A percentile compares a stretch with the other conserved stretches of the same genome.
Evolutionary conservation across 2,329 filamentous ascomycete genomes (phyloP).

Genomic region (Nothophoma quercina): DNA sequence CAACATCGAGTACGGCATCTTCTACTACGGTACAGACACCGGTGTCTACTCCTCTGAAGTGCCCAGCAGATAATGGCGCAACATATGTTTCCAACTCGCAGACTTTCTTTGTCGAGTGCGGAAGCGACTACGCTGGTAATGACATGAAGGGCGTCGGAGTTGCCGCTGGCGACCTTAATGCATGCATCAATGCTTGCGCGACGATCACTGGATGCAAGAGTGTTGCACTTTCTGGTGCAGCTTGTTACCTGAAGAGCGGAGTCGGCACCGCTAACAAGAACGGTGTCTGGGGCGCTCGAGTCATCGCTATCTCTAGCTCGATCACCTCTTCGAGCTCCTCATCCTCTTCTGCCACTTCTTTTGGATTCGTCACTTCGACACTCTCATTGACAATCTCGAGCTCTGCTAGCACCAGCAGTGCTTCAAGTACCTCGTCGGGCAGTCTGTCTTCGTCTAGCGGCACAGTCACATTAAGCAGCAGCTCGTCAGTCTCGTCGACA

Average conservation of each 20-base stretch:
- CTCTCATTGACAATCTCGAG: not conserved
- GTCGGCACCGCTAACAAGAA: slow-evolving; percentile 1
- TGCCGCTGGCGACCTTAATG: not conserved
- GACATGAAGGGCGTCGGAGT: slow-evolving; percentile 5
- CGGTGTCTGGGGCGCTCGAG: slow-evolving; percentile 6
- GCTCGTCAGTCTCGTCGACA: not conserved
- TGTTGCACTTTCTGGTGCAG: slow-evolving; percentile 10
- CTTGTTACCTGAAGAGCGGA: slow-evolving; percentile 9
- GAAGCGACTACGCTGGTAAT: slow-evolving; percentile 7
- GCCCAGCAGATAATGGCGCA: not conserved
- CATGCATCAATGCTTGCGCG: slow-evolving; percentile 7
- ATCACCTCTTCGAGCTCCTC: not conserved
- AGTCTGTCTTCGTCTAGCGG: not conserved
- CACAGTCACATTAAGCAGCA: not conserved
- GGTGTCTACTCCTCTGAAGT: slow-evolving; percentile 4
- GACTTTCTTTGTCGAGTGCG: slow-evolving; percentile 8
- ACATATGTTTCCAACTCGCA: slow-evolving; percentile 7
- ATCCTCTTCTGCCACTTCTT: not conserved
- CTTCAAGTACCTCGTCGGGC: not conserved
- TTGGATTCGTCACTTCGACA: not conserved
- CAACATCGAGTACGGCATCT: not conserved
- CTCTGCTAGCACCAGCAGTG: not conserved
- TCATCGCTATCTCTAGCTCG: not conserved
- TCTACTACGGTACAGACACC: not conserved
- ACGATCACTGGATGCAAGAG: slow-evolving; percentile 3